These are phyloP conservation scores for Rhodotorula sp. DNA, from an alignment of 1,284 basidiomycete species.

Conservation along the genomic window DNA sequence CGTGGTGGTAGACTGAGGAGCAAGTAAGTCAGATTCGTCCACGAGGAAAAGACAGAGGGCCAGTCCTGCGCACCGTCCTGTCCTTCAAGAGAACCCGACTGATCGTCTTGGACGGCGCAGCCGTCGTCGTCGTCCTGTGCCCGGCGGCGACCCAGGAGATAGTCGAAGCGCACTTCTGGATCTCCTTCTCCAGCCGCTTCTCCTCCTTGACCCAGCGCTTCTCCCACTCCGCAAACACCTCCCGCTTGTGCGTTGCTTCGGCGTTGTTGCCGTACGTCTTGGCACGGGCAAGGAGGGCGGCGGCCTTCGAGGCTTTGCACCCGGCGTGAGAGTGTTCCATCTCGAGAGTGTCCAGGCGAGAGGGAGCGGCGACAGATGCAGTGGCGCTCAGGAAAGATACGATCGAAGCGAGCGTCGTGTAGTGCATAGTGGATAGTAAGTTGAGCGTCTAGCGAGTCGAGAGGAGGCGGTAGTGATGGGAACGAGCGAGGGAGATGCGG, in stretches of 20 bases:
- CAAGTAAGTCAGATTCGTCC: background rate
- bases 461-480: background rate
- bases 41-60: no score
- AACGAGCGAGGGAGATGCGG: background rate
- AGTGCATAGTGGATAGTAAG: background rate
- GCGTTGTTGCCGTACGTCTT: background rate
- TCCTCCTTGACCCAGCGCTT: background rate
- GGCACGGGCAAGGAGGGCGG: background rate
- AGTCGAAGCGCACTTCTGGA: background rate
- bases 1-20: background rate
- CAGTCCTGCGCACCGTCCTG: background rate
- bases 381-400: background rate
- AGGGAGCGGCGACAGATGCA: no score
- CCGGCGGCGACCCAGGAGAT: no score
- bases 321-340: background rate
- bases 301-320: background rate
- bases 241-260: background rate
- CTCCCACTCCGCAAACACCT: background rate
- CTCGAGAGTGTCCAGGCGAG: background rate
- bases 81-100: no score
- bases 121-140: background rate
- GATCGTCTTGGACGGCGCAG: background rate
- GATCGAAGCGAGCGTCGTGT: background rate
- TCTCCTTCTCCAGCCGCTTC: background rate
- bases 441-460: background rate